Evolutionary conservation across 352 stramenopile genomes (phyloP), one percentile per base, ranked within the genome.

Genomic region (Pythium aquatile): DNA sequence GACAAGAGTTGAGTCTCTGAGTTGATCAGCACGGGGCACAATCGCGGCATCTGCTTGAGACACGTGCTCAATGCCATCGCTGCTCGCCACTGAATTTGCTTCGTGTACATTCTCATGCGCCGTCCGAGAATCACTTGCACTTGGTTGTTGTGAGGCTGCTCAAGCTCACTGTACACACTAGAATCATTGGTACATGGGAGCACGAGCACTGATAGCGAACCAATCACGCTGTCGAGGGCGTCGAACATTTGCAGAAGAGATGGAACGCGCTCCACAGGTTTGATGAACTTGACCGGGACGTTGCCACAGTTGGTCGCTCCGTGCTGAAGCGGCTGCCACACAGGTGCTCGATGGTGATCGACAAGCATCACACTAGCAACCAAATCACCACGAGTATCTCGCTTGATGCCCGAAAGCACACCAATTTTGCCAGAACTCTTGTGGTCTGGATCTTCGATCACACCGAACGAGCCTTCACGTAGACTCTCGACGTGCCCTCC

Each of bases 171-270:
- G 33, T 87, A 74, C 1, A 64, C 58, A 3, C 61, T 39, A 11
- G 75, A 68, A 13, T 87, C 77, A 32, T 76, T 52, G 13, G 55
- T 67, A 28, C 55, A 63, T 1, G 66, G 59, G 7, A 86, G 69
- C 40, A 85, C 64, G 53, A 91, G 75, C 7, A 75, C 68, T 4
- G 82, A 87, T 14, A 94, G 69, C 2, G 76, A 73, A 8, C 58
- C 66, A 10, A 91, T 70, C 32, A 91, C 74, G 11, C 40, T 58
- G 40, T 91, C 82, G 30, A 91, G 40, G 11, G 77, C 71, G 39
- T 93, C 77, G 64, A 94, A 94, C 85, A 96, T 95, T 28, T 87
- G 71, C 0, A 91, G 48, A 49, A 91, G 61, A 20, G 82, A 75
- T 20, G 87, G 85, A n/a, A 96, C 81, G 4, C 82, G 74, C 55